A percentile compares a stretch with the other conserved stretches of the same genome.
Conservation (phyloP, 106 monocot genomes). For the Acanthochlamys bracteata region DNA sequence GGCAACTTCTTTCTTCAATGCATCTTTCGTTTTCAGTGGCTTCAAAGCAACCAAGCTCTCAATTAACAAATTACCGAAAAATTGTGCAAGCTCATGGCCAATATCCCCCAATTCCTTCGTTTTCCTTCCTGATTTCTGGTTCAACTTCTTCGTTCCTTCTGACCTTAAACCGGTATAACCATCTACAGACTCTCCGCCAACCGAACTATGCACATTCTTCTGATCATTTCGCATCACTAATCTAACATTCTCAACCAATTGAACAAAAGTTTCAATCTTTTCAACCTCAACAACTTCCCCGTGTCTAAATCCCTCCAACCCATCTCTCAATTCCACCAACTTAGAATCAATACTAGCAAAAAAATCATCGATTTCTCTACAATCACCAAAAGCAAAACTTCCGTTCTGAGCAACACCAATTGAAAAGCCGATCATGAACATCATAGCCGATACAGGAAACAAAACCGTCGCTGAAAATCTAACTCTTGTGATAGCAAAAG, state of each 20-base stretch:
- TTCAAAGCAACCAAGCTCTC: conserved; percentile 25
- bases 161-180: background rate
- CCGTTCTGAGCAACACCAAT: conserved; percentile 14
- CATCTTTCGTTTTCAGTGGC: conserved; percentile 25
- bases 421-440: conserved; percentile 24
- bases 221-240: background rate
- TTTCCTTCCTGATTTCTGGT: conserved; percentile 25
- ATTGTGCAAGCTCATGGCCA: conserved; percentile 33
- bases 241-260: conserved; percentile 13
- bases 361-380: conserved; percentile 8
- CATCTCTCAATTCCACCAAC: conserved; percentile 19
- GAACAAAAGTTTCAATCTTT: conserved; percentile 16
- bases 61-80: conserved; percentile 30
- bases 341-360: conserved; percentile 20
- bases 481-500: conserved; percentile 27
- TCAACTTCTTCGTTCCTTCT: conserved; percentile 2
- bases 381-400: conserved; percentile 1
- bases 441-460: conserved; percentile 13
- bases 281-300: conserved; percentile 4
- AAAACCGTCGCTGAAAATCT: conserved; percentile 19
- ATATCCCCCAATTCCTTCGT: conserved; percentile 22
- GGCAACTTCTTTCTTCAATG: conserved; percentile 12
- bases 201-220: conserved; percentile 14
- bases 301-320: conserved; percentile 15
- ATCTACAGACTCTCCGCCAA: background rate